A percentile compares a stretch with the other conserved stretches of the same genome.
Conservation (phyloP, 345 rosid genomes). For the Isatis tinctoria region DNA sequence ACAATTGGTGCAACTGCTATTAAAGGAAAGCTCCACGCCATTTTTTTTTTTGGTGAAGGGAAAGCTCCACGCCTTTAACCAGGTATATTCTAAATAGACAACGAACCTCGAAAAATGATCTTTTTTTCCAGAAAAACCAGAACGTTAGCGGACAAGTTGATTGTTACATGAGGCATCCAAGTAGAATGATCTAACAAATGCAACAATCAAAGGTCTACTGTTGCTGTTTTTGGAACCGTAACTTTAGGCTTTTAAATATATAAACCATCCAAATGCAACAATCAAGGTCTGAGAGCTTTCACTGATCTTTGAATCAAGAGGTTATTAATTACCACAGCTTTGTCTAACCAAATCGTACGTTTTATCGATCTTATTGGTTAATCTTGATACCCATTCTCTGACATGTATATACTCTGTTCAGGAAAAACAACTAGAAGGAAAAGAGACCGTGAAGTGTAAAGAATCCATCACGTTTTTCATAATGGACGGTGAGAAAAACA, state of each 20-base stretch:
- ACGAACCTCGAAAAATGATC: not conserved
- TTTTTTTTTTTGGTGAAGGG: too few relatives aligned
- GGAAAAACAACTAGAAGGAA: not conserved
- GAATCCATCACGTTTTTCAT: too few relatives aligned
- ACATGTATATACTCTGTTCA: not conserved
- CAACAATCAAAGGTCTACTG: conserved; percentile 68
- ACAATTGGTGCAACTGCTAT: conserved; percentile 94
- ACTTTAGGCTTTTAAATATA: conserved; percentile 22
- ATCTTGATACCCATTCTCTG: not conserved
- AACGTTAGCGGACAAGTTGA: conserved; percentile 89
- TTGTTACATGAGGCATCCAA: conserved; percentile 83
- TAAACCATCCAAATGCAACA: not conserved
- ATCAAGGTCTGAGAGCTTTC: too few relatives aligned
- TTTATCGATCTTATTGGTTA: not conserved
- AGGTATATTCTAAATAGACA: conserved; percentile 70
- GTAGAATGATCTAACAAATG: conserved; percentile 96
- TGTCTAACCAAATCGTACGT: not conserved
- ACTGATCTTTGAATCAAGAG: not conserved
- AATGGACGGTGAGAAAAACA: too few relatives aligned
- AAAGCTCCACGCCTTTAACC: too few relatives aligned
- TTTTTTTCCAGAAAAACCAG: conserved; percentile 35
- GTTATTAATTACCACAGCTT: not conserved
- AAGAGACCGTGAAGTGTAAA: too few relatives aligned
- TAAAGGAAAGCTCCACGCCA: conserved; percentile 76
- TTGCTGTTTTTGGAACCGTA: conserved; percentile 66